A percentile compares a stretch with the other conserved stretches of the same genome.
These are phyloP conservation scores for Cryomyces antarcticus DNA, from an alignment of 495 filamentous ascomycete species.

Conservation along the genomic window DNA sequence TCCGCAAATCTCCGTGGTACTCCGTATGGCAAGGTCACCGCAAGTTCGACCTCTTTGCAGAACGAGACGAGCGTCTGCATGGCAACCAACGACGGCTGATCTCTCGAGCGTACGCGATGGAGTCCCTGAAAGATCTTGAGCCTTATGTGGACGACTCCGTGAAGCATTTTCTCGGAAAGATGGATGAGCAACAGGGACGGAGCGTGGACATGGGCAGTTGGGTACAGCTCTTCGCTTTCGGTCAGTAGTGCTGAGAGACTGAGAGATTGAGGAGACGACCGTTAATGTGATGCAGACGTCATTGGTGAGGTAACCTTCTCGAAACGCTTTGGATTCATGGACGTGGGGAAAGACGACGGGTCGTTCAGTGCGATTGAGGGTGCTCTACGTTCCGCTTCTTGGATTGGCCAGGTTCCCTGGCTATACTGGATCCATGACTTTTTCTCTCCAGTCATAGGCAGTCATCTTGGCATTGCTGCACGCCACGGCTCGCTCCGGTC, in stretches of 20 bases:
- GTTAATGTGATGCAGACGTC: conserved; percentile 7
- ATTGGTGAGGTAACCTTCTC: conserved; percentile 18
- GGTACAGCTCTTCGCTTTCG: conserved; percentile 19
- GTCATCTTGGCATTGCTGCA: conserved; percentile 12
- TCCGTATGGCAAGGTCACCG: conserved; percentile 18
- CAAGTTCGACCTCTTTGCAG: conserved; percentile 18
- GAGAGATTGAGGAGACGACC: neutral
- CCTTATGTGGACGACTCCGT: conserved; percentile 13
- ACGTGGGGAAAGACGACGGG: conserved; percentile 13
- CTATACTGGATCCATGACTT: conserved; percentile 16
- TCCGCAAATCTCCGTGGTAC: conserved; percentile 16
- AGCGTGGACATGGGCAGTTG: conserved; percentile 17
- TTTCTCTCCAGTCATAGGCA: conserved; percentile 14
- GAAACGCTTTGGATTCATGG: conserved; percentile 16
- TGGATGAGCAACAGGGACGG: conserved; percentile 6
- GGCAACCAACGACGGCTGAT: conserved; percentile 14
- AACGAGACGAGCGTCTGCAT: conserved; percentile 14
- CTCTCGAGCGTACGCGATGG: conserved; percentile 15
- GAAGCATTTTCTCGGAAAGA: conserved; percentile 8
- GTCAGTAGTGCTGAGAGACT: conserved; percentile 1
- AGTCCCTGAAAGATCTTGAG: conserved; percentile 13
- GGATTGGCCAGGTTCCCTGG: conserved; percentile 15
- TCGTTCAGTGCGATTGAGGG: conserved; percentile 11
- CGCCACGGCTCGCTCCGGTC: conserved; percentile 15
- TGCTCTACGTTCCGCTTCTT: conserved; percentile 11